phyloP scores from a whole-genome alignment of 306 rosid genomes.

The Sphenostylis stenocarpa region DNA sequence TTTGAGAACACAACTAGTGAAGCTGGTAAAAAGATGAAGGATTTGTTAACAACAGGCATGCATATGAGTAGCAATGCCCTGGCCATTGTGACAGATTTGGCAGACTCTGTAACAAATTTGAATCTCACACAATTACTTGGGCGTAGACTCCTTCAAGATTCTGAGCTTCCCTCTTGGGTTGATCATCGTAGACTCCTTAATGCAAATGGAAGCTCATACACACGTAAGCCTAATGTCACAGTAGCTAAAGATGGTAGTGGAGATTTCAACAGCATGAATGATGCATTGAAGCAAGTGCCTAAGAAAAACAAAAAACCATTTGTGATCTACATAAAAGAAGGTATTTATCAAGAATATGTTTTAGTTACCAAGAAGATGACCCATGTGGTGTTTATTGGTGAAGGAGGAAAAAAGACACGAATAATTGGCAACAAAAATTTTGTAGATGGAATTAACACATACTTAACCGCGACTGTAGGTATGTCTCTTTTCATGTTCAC shows the following conservation, averaged over 20 bases:
- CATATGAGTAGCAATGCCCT: background rate
- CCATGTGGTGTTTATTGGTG: slow-evolving; percentile 63
- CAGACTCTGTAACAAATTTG: background rate
- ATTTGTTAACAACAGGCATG: background rate
- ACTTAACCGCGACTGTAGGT: slow-evolving; percentile 58
- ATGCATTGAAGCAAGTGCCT: slow-evolving; percentile 57
- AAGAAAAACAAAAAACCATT: slow-evolving; percentile 28
- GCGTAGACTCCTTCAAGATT: background rate
- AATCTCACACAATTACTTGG: background rate
- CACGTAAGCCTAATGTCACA: slow-evolving; percentile 36
- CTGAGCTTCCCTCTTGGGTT: background rate
- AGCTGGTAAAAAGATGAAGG: background rate
- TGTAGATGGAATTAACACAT: slow-evolving; percentile 50
- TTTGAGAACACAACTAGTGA: background rate
- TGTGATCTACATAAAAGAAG: slow-evolving; percentile 57
- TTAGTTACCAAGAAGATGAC: slow-evolving; percentile 35
- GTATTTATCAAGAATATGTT: slow-evolving; percentile 59
- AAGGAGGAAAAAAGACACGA: slow-evolving; percentile 54
- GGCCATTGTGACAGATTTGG: background rate
- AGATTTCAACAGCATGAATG: slow-evolving; percentile 42
- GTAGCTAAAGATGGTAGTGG: slow-evolving; percentile 79
- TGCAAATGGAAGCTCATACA: background rate
- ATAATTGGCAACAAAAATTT: slow-evolving; percentile 57
- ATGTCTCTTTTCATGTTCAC: background rate
- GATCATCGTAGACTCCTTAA: background rate